phyloP scores from a whole-genome alignment of 2,329 filamentous ascomycete species.

The Aspergillus floridensis region DNA sequence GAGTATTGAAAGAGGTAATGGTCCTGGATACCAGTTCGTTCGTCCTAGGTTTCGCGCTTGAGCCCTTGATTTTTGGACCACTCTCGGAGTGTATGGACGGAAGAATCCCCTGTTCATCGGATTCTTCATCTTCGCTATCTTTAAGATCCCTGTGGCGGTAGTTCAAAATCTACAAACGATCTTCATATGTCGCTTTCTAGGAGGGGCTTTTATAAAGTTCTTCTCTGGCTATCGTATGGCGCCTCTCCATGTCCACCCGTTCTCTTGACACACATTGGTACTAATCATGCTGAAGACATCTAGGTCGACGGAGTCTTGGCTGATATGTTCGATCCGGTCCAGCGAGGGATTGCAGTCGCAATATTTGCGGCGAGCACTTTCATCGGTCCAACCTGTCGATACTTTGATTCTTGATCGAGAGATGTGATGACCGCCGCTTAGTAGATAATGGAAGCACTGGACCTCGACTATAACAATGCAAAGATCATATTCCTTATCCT shows the following conservation, averaged over 20 bases:
- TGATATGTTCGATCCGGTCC: constrained; percentile 50
- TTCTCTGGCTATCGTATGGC: constrained; percentile 49
- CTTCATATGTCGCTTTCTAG: constrained; percentile 53
- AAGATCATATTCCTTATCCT: too few relatives aligned
- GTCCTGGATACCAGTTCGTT: constrained; percentile 51
- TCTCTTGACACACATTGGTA: constrained; percentile 31
- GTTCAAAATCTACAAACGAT: constrained; percentile 53
- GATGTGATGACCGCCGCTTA: too few relatives aligned
- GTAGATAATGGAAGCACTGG: too few relatives aligned
- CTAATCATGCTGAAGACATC: too few relatives aligned
- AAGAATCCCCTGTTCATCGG: constrained; percentile 48
- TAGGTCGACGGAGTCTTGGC: constrained; percentile 45
- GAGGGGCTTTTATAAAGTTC: constrained; percentile 51
- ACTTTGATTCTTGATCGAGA: too few relatives aligned
- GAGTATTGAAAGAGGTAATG: constrained; percentile 49
- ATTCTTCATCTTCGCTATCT: constrained; percentile 49
- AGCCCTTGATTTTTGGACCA: constrained; percentile 44
- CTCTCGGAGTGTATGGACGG: constrained; percentile 51
- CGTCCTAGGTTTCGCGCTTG: constrained; percentile 44
- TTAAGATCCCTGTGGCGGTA: constrained; percentile 54
- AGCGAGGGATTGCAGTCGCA: constrained; percentile 47
- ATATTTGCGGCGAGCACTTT: constrained; percentile 49
- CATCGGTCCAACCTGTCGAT: constrained; percentile 35
- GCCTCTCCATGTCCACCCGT: constrained; percentile 40
- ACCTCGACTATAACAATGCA: too few relatives aligned